Conservation (phyloP, 2,329 filamentous ascomycete genomes). For the Phyllosticta ampelicida region DNA sequence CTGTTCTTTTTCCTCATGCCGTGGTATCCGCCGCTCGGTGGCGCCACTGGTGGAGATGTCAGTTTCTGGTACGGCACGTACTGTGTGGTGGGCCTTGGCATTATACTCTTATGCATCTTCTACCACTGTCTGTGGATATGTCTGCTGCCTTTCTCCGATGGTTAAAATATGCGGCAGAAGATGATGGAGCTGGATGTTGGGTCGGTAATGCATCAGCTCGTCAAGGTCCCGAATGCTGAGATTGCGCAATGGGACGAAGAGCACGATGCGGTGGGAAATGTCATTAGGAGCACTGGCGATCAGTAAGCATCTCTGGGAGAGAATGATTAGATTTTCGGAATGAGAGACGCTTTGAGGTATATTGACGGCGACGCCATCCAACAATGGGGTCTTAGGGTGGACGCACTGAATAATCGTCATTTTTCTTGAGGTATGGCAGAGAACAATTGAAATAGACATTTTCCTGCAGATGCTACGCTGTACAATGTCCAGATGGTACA, state of each 20-base stretch:
- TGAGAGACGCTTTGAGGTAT: background rate
- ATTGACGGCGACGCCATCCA: no score
- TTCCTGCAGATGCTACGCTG: background rate
- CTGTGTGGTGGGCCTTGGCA: conserved; percentile 42
- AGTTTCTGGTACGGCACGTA: conserved; percentile 43
- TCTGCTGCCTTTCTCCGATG: conserved; percentile 16
- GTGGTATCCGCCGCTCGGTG: conserved; percentile 35
- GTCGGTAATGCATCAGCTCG: conserved; percentile 19
- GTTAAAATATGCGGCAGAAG: conserved; percentile 19
- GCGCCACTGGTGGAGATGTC: conserved; percentile 11
- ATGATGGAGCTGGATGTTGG: conserved; percentile 19
- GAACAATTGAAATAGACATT: background rate
- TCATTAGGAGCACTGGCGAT: background rate
- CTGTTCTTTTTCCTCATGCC: conserved; percentile 48
- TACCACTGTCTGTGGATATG: conserved; percentile 23
- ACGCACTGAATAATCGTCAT: background rate
- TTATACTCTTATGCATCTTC: conserved; percentile 22
- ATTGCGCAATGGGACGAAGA: conserved; percentile 22
- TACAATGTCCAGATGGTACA: background rate
- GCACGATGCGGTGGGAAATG: conserved; percentile 20
- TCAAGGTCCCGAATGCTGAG: conserved; percentile 17
- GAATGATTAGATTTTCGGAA: background rate
- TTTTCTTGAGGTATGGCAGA: background rate
- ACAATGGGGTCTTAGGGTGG: no score
- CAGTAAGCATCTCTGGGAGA: background rate